phyloP scores from a whole-genome alignment of 139 green algal genomes.

The Micractinium conductrix region DNA sequence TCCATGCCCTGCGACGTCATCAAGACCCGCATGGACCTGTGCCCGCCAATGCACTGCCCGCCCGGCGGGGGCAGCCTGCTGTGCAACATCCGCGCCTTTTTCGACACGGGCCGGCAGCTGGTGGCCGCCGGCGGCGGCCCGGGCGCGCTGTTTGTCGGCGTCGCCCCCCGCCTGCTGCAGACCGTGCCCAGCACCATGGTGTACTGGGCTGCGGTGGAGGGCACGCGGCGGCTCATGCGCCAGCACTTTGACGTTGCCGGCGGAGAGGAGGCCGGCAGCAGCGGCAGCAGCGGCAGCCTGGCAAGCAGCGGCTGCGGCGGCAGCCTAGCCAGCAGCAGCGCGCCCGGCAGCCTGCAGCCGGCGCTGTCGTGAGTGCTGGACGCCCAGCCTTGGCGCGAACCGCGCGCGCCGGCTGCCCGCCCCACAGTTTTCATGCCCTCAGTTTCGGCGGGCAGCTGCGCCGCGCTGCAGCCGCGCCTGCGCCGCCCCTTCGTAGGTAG shows the following conservation, averaged over 20 bases:
- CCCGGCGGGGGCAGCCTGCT: slow-evolving; percentile 24
- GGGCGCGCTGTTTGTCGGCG: slow-evolving; percentile 65
- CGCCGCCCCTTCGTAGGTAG: too few species aligned
- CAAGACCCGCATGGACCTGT: slow-evolving; percentile 68
- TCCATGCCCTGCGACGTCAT: slow-evolving; percentile 80
- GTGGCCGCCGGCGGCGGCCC: slow-evolving; percentile 49
- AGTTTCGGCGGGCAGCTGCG: too few species aligned
- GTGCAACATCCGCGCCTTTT: slow-evolving; percentile 41
- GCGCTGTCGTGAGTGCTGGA: too few species aligned
- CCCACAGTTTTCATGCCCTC: too few species aligned
- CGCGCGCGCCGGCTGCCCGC: too few species aligned
- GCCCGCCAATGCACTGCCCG: neutral
- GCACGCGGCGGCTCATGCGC: slow-evolving; percentile 34
- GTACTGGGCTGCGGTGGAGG: slow-evolving; percentile 56
- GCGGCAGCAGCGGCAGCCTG: neutral
- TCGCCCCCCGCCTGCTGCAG: slow-evolving; percentile 63
- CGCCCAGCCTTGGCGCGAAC: too few species aligned
- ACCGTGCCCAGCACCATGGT: slow-evolving; percentile 55
- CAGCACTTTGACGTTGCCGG: slow-evolving; percentile 24
- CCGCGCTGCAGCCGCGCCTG: too few species aligned
- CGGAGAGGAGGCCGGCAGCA: neutral
- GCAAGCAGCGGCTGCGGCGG: too few species aligned
- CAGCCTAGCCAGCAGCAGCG: neutral
- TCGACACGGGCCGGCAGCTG: slow-evolving; percentile 42
- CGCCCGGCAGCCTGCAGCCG: neutral